These are phyloP conservation scores for Trichoderma pleuroti DNA, from an alignment of 2,329 filamentous ascomycete species.

Conservation along the genomic window DNA sequence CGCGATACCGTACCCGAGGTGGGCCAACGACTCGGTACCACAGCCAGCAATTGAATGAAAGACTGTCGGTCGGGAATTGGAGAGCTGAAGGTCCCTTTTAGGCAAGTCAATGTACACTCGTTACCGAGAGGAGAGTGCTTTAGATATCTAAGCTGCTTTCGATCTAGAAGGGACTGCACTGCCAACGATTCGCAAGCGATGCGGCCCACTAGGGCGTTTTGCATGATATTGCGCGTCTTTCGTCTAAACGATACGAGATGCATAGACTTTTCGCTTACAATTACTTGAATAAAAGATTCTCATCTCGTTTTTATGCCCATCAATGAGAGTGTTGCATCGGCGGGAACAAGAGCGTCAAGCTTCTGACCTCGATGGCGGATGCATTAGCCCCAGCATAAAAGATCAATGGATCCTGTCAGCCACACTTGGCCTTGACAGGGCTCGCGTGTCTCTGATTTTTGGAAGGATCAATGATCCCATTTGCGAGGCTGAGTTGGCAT, in stretches of 20 bases:
- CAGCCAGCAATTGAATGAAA: neutral
- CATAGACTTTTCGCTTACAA: neutral
- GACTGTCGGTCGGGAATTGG: neutral
- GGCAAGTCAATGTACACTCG: neutral
- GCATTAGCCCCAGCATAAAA: neutral
- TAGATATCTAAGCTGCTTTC: neutral
- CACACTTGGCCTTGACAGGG: neutral
- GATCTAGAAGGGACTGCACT: neutral
- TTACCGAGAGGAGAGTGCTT: neutral
- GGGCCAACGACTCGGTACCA: neutral
- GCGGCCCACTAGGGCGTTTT: neutral
- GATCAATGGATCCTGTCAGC: neutral
- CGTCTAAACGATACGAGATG: neutral
- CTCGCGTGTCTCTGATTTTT: neutral
- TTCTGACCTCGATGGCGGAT: neutral
- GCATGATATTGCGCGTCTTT: neutral
- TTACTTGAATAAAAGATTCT: neutral
- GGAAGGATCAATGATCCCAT: neutral
- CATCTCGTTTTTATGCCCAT: neutral
- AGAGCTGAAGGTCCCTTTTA: neutral
- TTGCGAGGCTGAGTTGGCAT: constrained; percentile 7
- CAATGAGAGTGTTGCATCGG: neutral
- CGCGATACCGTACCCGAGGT: neutral
- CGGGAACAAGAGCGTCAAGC: neutral
- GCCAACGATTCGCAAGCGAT: neutral